Evolutionary conservation across 192 early-diverging fungal genomes (phyloP), one percentile per base, ranked within the genome.

Genomic region (Coemansia sp.): DNA sequence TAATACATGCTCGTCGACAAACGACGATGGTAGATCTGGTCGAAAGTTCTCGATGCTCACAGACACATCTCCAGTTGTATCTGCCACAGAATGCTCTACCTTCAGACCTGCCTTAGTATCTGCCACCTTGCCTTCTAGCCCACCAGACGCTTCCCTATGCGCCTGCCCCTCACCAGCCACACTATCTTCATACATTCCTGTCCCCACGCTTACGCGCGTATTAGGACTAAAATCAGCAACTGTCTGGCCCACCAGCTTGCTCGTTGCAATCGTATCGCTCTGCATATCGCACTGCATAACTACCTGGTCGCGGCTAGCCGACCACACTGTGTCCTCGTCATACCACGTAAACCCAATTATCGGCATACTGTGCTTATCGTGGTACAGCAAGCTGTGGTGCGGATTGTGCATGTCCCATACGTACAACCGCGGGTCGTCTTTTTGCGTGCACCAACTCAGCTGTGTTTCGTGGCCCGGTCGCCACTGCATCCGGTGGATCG

Each of bases 321-420:
- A 72, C 74, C 79, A 82, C 42, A 76, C 66, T 8, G 53, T 51
- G 64, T 82, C 59, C n/a, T 72, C 56, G 52, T 82, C 79, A 49
- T 69, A 69, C 79, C 79, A 82, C 1, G 67, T 59, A 54, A 82
- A 82, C 7, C 70, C 79, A 38, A 44, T 56, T 23, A 76, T 65
- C 22, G 25, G 31, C 5, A 50, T 60, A 21, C n/a, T 49, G 42
- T 76, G 74, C 53, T 62, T 65, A 56, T 82, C 67, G 22, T 82
- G 79, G 61, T 66, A 76, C 60, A 72, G 60, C 22, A 82, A 25
- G 57, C 64, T 72, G 64, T 77, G 74, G 71, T 73, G 66, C 1
- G 77, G 74, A 7, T 80, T 77, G 31, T 65, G 66, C 65, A 81
- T 75, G 22, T 83, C 78, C 82, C 82, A 83, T 20, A 83, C 57